These are phyloP conservation scores for Trichoderma guizhouense DNA, from an alignment of 2,329 filamentous ascomycete genomes.

Conservation along the genomic window DNA sequence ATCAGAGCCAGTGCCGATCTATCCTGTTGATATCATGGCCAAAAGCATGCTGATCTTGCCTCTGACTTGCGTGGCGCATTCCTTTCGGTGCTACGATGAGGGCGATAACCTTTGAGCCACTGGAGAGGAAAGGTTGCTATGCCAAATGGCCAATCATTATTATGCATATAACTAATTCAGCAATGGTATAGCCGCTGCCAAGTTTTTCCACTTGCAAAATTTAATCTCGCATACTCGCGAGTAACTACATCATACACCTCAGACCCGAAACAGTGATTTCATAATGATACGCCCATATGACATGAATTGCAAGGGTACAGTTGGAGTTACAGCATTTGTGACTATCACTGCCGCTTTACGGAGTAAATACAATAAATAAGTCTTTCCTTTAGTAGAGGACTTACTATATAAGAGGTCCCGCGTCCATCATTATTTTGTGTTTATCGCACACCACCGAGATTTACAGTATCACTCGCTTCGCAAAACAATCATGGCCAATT, in stretches of 20 bases:
- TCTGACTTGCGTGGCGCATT: neutral
- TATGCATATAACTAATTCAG: neutral
- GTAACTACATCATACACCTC: neutral
- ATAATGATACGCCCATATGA: neutral
- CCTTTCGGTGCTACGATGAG: neutral
- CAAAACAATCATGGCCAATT: neutral
- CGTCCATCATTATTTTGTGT: neutral
- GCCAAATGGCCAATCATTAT: neutral
- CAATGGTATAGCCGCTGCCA: neutral
- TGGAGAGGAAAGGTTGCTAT: neutral
- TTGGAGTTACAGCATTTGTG: neutral
- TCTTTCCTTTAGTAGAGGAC: no score
- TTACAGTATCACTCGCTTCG: neutral
- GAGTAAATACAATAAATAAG: no score
- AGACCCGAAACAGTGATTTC: neutral
- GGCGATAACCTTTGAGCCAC: neutral
- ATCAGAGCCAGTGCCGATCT: neutral
- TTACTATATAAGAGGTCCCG: neutral
- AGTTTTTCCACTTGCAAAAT: neutral
- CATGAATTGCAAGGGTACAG: neutral
- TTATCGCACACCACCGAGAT: neutral
- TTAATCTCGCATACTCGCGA: neutral
- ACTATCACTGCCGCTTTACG: neutral
- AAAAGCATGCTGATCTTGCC: neutral
- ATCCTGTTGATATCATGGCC: neutral